Conservation (phyloP, 345 rosid species). For the Schrenkiella parvula region DNA sequence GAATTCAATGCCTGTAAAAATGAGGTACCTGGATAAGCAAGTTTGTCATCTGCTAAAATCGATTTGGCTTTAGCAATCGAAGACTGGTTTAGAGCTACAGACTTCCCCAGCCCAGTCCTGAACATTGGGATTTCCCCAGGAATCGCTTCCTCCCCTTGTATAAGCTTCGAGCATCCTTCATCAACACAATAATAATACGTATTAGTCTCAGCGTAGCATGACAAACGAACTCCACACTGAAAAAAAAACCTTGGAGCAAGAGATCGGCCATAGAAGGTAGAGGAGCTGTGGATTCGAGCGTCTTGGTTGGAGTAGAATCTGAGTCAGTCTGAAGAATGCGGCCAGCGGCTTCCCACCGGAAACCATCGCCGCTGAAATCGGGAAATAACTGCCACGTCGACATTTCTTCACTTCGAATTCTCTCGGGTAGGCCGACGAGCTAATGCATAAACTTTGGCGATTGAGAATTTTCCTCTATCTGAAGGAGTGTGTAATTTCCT, state of each 20-base stretch:
- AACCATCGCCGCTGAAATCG: slow-evolving; percentile 44
- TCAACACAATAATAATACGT: neutral
- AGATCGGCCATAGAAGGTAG: slow-evolving; percentile 71
- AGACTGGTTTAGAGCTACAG: slow-evolving; percentile 22
- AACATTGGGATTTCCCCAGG: neutral
- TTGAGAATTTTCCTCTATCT: neutral
- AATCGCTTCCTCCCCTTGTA: neutral
- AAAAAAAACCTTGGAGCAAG: slow-evolving; percentile 50
- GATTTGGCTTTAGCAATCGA: slow-evolving; percentile 27
- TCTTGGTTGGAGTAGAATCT: slow-evolving; percentile 10
- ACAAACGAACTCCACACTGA: neutral
- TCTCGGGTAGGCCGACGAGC: neutral
- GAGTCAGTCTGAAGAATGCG: slow-evolving; percentile 15
- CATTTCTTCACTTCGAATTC: slow-evolving; percentile 40
- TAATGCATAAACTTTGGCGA: neutral
- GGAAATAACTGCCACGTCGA: slow-evolving; percentile 66
- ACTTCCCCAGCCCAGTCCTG: slow-evolving; percentile 30
- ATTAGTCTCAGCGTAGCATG: neutral
- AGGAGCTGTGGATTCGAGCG: slow-evolving; percentile 21
- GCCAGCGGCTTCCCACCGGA: slow-evolving; percentile 63
- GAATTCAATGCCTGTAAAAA: too few relatives aligned
- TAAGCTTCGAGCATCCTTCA: slow-evolving; percentile 34
- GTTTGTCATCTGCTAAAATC: neutral
- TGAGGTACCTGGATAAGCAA: neutral
- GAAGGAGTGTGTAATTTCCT: too few relatives aligned